Percentiles rank a stretch among this genome's conserved stretches.
Conservation (phyloP, 495 filamentous ascomycete genomes). For the Platismatia glauca region DNA sequence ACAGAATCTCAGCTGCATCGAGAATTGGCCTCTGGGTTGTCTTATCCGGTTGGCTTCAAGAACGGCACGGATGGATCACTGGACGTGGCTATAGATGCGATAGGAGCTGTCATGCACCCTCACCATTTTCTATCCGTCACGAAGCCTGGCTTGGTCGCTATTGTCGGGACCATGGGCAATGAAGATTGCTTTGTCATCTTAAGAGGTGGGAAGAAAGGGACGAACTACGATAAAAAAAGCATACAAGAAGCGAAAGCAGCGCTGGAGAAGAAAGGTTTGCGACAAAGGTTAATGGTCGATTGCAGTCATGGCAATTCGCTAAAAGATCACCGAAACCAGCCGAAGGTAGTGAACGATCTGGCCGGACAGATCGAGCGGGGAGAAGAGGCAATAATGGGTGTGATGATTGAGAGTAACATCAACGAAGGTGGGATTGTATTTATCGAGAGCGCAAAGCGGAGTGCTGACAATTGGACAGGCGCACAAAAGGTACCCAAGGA, state of each 20-base stretch:
- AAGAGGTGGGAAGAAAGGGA: conserved; percentile 83
- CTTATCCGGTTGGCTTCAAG: conserved; percentile 98
- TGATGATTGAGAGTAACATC: conserved; percentile 99
- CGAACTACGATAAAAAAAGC: conserved; percentile 84
- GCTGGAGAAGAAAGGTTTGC: conserved; percentile 74
- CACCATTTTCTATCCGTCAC: conserved; percentile 99
- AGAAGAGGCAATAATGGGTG: conserved; percentile 80
- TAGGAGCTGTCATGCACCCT: conserved; percentile 79
- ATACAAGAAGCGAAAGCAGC: conserved; percentile 71
- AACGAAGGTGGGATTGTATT: conserved; percentile 58
- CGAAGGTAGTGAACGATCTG: conserved; percentile 74
- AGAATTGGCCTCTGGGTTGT: conserved; percentile 91
- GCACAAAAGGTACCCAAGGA: conserved; percentile 81
- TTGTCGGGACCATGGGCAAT: conserved; percentile 86
- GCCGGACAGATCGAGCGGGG: conserved; percentile 79
- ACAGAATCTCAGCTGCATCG: conserved; percentile 94
- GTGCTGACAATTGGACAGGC: conserved; percentile 11
- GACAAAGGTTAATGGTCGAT: conserved; percentile 91
- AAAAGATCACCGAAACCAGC: conserved; percentile 75
- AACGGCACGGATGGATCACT: conserved; percentile 96
- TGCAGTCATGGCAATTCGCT: conserved; percentile 79
- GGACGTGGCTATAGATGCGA: conserved; percentile 91
- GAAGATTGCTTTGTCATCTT: conserved; percentile 96
- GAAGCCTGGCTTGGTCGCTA: conserved; percentile 94
- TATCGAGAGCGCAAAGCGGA: no score